Evolutionary conservation across 139 green algal species (phyloP).

Genomic region (Haematococcus sp.): DNA sequence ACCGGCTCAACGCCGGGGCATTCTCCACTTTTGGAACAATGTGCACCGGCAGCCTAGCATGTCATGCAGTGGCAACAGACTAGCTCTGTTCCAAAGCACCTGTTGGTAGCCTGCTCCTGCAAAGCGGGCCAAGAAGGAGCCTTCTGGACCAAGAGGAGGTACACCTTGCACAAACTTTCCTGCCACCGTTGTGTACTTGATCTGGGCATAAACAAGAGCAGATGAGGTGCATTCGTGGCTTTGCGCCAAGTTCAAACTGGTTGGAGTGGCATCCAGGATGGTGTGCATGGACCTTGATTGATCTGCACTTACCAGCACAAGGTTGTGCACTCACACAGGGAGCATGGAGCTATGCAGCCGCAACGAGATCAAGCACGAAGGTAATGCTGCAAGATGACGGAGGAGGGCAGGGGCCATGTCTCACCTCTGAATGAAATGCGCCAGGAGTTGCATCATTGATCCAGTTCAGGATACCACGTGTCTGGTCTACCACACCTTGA

Average conservation of each 20-base stretch:
- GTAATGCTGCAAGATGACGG: too few species aligned
- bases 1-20: too few species aligned
- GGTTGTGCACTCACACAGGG: too few species aligned
- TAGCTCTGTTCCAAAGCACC: slow-evolving; percentile 40
- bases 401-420: too few species aligned
- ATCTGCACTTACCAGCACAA: too few species aligned
- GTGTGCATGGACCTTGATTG: too few species aligned
- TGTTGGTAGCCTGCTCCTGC: slow-evolving; percentile 83
- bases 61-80: too few species aligned
- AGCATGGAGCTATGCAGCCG: too few species aligned
- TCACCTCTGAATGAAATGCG: slow-evolving; percentile 62
- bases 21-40: too few species aligned
- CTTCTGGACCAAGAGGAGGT: slow-evolving; percentile 24
- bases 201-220: slow-evolving; percentile 18
- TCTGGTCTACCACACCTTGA: slow-evolving; percentile 86
- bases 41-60: too few species aligned
- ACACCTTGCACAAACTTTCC: slow-evolving; percentile 74
- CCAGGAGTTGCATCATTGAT: slow-evolving; percentile 63
- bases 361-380: too few species aligned
- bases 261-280: background rate
- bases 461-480: slow-evolving; percentile 83
- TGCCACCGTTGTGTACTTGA: slow-evolving; percentile 83
- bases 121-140: slow-evolving; percentile 46
- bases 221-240: background rate
- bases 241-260: too few species aligned